A percentile compares a stretch with the other conserved stretches of the same genome.
Conservation (phyloP, 805 yeast species). For the Nakazawaea peltata region DNA sequence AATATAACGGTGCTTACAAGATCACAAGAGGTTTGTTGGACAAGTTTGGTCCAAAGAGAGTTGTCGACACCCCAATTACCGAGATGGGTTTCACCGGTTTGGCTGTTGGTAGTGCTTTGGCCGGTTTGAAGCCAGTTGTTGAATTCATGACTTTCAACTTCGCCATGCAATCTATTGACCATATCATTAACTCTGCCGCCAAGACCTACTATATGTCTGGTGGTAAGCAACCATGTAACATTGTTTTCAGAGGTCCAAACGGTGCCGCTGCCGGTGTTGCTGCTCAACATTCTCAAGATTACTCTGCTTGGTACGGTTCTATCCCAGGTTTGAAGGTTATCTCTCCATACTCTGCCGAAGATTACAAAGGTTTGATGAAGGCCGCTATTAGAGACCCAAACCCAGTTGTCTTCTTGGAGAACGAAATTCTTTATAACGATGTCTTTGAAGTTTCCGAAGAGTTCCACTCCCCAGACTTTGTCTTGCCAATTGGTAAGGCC, state of each 20-base stretch:
- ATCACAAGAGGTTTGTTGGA: constrained; percentile 93
- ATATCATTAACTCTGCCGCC: constrained; percentile 96
- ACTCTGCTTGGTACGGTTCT: constrained; percentile 95
- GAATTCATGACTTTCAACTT: constrained; percentile 99
- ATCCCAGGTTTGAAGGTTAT: constrained; percentile 97
- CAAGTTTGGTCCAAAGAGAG: constrained; percentile 89
- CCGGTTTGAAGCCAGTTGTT: constrained; percentile 92
- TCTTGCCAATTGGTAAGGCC: constrained; percentile 91
- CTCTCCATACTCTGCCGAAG: constrained; percentile 93
- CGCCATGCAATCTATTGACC: constrained; percentile 99
- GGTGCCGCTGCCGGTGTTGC: constrained; percentile 99
- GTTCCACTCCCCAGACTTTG: constrained; percentile 79
- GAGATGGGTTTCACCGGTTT: constrained; percentile 98
- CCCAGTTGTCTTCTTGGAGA: constrained; percentile 93
- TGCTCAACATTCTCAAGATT: constrained; percentile 99
- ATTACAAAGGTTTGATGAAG: constrained; percentile 90
- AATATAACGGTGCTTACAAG: constrained; percentile 98
- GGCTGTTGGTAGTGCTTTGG: constrained; percentile 93
- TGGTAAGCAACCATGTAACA: constrained; percentile 95
- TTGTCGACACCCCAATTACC: constrained; percentile 95
- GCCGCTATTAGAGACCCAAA: constrained; percentile 98
- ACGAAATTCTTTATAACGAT: constrained; percentile 92
- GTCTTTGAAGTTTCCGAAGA: constrained; percentile 85
- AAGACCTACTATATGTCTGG: constrained; percentile 99
- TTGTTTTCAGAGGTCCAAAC: constrained; percentile 98